Base-by-base conservation (phyloP, 495 filamentous ascomycete genomes). In the Tirmania nivea region DNA sequence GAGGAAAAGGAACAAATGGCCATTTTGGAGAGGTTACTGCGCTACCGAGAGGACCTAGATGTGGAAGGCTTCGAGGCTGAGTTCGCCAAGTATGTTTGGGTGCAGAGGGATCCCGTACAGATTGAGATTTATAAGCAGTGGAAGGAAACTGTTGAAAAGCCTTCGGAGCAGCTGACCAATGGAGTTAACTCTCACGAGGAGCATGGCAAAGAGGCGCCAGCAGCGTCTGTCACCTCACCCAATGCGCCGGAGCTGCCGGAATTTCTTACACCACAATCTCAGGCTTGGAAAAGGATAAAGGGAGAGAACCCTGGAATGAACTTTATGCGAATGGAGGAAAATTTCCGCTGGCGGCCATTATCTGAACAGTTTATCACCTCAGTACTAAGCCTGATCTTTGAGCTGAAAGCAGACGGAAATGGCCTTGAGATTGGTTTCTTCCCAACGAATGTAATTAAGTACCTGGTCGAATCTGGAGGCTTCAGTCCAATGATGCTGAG, bases 391-490 rank as follows among this genome's bases (percentile, higher is more conserved):
- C 37, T 59, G 49, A 54, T 64, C 11, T 64, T 64, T 37, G 52
- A 52, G 12, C 37, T 52, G 14, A 53, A 50, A 17, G 49, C 50
- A 16, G 48, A 49, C 35, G 49, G 20, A 17, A 25, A 52, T n/a
- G 35, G 51, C 4, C 51, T 64, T 10, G 52, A 47, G 6, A 48
- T 64, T 34, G 19, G 39, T 20, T 59, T 64, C 37, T 64, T 56
- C 48, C 54, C 62, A 10, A 51, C 62, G 21, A 61, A 59, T 25
- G 53, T 59, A 34, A 52, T 64, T 21, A 55, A 54, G 36, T 55
- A 61, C 54, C 61, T 64, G 31, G 56, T 63, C 14, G 62, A 64
- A 35, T 59, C 62, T 10, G 62, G 62, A 1, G 59, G 55, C 42
- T 63, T 64, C 51, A 65, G 62, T 1, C 52, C 59, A 3, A 47